A percentile compares a stretch with the other conserved stretches of the same genome.
These are phyloP conservation scores for Candida ponderosae DNA, from an alignment of 805 yeast species.

Conservation along the genomic window DNA sequence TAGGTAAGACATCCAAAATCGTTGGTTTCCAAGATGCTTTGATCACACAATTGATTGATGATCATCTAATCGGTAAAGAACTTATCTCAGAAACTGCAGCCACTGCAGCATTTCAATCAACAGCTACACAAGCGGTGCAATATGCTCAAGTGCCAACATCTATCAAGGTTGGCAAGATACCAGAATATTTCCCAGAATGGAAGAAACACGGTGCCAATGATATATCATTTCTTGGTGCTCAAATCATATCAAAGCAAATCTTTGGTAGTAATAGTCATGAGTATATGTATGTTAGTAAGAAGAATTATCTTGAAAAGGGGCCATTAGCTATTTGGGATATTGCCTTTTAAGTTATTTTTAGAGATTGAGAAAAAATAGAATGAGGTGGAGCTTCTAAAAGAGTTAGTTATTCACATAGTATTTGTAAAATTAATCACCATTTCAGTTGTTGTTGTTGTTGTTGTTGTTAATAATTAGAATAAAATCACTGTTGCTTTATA, in stretches of 20 bases:
- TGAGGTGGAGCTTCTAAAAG: too few relatives aligned
- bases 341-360: constrained; percentile 22
- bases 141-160: constrained; percentile 74
- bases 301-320: constrained; percentile 69
- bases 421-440: too few relatives aligned
- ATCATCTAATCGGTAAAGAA: constrained; percentile 38
- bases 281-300: constrained; percentile 53
- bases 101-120: constrained; percentile 22
- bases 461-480: too few relatives aligned
- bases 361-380: too few relatives aligned
- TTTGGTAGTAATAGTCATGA: constrained; percentile 61
- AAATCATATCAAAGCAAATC: constrained; percentile 79
- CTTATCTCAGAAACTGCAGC: constrained; percentile 17
- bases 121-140: constrained; percentile 11
- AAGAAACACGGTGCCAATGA: constrained; percentile 73
- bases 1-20: constrained; percentile 72
- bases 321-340: constrained; percentile 78
- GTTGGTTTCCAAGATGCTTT: constrained; percentile 72
- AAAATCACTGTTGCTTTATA: too few relatives aligned
- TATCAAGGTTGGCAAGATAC: constrained; percentile 59
- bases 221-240: constrained; percentile 76
- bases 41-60: constrained; percentile 45
- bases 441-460: too few relatives aligned
- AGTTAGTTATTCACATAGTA: too few relatives aligned
- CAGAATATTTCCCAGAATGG: constrained; percentile 96